Evolutionary conservation across 805 yeast species (phyloP), one percentile per base, ranked within the genome.

Genomic region (Ogataea naganishii): DNA sequence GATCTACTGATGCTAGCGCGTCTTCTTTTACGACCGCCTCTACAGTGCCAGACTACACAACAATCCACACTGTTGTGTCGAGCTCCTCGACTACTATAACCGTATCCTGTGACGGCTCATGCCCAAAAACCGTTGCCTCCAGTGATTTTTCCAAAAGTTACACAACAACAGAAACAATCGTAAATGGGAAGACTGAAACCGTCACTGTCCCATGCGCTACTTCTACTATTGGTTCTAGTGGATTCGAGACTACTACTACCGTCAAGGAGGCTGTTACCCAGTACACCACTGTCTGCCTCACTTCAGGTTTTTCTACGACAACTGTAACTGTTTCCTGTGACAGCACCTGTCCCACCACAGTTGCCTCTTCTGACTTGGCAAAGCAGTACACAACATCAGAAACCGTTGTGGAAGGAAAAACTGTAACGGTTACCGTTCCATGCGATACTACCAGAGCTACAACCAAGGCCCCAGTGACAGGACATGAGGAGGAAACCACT

Each of bases 311-410:
- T 14, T 26, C 29, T 4, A 17, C 34, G 8, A 39, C 43, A 9
- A 39, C 41, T 20, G 41, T 39, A 14, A 40, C 45, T 15, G 41
- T 38, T 23, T 23, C 43, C 14, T 38, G 41, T 28, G 20, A 37
- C 21, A 39, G 38, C n/a, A 15, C 27, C 9, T 40, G 45, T 23
- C 16, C 29, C 4, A 5, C 12, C 13, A 17, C 28, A 6, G 13
- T 20, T 27, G 30, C 23, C 4, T 27, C 30, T 4, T 12, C 33
- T 27, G 34, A 31, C 15, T 26, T 31, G 18, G 21, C 34, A n/a
- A 31, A 31, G 16, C 19, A 26, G 14, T 32, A 32, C 23, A 35
- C 38, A 9, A 29, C 37, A n/a, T 13, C 26, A 14, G 28, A 20
- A 17, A 17, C 27, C 23, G 17, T 29, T 28, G 13, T 22, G 17